Conservation (phyloP, 805 yeast genomes). For the Saccharomycopsis fodiens region DNA sequence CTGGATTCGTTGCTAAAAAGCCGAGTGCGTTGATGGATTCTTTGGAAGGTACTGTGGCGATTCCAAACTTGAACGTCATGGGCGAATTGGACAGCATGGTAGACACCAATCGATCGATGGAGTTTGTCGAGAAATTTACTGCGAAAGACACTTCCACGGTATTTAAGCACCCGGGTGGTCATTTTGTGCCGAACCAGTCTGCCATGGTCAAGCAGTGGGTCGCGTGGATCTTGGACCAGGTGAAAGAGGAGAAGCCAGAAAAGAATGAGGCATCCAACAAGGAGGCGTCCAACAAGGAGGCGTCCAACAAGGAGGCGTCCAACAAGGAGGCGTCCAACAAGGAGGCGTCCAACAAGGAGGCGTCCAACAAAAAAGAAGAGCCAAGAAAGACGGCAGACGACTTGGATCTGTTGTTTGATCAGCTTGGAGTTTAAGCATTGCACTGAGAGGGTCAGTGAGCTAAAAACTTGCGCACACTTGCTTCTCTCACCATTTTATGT, state of each 20-base stretch:
- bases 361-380: too few species aligned
- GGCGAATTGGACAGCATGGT: constrained; percentile 89
- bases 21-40: constrained; percentile 26
- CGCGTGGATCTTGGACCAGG: constrained; percentile 26
- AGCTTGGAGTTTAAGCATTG: too few species aligned
- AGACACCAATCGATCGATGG: constrained; percentile 58
- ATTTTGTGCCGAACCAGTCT: constrained; percentile 87
- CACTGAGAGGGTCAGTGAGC: too few species aligned
- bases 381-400: too few species aligned
- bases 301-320: too few species aligned
- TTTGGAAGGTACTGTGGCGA: constrained; percentile 28
- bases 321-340: too few species aligned
- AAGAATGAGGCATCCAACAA: too few species aligned
- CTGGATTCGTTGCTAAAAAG: constrained; percentile 50
- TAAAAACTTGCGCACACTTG: too few species aligned
- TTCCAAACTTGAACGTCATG: constrained; percentile 60
- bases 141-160: constrained; percentile 36
- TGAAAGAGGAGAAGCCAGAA: constrained; percentile 21
- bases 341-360: too few species aligned
- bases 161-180: constrained; percentile 92
- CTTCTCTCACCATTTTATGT: too few species aligned
- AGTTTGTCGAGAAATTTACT: constrained; percentile 48
- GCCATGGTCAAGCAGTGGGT: constrained; percentile 22
- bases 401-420: too few species aligned
- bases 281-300: too few species aligned